These are phyloP conservation scores for Hypseocharis bilobata DNA, from an alignment of 441 rosid species.

Conservation along the genomic window DNA sequence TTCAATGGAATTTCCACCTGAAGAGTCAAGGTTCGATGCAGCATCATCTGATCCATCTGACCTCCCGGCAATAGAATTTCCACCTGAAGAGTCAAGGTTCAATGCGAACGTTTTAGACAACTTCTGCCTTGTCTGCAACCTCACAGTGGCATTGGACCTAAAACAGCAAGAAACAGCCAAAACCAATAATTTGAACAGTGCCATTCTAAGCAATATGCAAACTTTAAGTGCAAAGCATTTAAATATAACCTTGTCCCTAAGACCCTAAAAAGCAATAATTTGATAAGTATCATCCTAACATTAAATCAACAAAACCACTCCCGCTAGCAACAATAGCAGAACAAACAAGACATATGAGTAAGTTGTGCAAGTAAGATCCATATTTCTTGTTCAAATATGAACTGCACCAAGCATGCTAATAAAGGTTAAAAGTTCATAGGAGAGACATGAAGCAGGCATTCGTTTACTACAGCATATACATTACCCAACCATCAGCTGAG, in stretches of 20 bases:
- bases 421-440: neutral
- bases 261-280: neutral
- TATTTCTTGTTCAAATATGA: neutral
- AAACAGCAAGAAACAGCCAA: neutral
- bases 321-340: too few relatives aligned
- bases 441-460: neutral
- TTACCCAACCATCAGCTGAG: neutral
- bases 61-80: slow-evolving; percentile 16
- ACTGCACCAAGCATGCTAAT: neutral
- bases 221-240: neutral
- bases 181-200: neutral
- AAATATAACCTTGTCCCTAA: neutral
- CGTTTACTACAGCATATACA: too few relatives aligned
- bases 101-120: slow-evolving; percentile 22
- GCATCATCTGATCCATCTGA: slow-evolving; percentile 12
- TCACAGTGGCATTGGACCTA: slow-evolving; percentile 15
- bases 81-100: slow-evolving; percentile 20
- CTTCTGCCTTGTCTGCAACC: slow-evolving; percentile 12
- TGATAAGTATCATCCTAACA: neutral
- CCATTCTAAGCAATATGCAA: neutral
- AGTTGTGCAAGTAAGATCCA: neutral
- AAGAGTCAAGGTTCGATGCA: slow-evolving; percentile 27
- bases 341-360: neutral
- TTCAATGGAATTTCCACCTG: slow-evolving; percentile 17
- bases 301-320: neutral